A percentile compares a stretch with the other conserved stretches of the same genome.
These are phyloP conservation scores for Trametes polyzona DNA, from an alignment of 1,284 basidiomycete species.

Conservation along the genomic window DNA sequence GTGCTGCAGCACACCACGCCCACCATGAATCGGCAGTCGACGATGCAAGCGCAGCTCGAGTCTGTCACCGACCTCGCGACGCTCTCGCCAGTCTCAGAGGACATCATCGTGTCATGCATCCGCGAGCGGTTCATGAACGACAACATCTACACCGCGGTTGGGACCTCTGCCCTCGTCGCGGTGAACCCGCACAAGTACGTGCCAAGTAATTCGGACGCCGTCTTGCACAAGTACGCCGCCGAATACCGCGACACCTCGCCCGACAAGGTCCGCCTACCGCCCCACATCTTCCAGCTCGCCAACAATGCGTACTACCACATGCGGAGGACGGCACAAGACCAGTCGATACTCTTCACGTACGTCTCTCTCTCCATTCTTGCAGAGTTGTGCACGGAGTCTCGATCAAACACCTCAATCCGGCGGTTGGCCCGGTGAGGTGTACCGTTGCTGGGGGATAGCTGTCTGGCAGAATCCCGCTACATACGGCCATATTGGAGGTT, in stretches of 20 bases:
- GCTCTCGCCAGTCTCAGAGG: slow-evolving; percentile 69
- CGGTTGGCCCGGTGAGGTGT: background rate
- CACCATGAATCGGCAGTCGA: slow-evolving; percentile 38
- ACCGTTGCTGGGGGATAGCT: background rate
- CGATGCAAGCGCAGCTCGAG: slow-evolving; percentile 66
- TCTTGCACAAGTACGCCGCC: slow-evolving; percentile 82
- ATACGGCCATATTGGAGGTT: background rate
- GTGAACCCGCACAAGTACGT: slow-evolving; percentile 92
- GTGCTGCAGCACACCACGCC: slow-evolving; percentile 23
- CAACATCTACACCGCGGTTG: slow-evolving; percentile 80
- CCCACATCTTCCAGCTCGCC: slow-evolving; percentile 87
- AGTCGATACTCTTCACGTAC: slow-evolving; percentile 84
- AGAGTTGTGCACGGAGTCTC: background rate
- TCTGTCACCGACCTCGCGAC: slow-evolving; percentile 65
- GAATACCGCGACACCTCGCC: slow-evolving; percentile 61
- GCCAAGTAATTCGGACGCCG: slow-evolving; percentile 76
- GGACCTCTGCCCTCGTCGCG: slow-evolving; percentile 74
- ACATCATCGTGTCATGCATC: slow-evolving; percentile 80
- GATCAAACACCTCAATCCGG: background rate
- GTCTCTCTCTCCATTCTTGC: slow-evolving; percentile 31
- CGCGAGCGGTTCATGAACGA: slow-evolving; percentile 87
- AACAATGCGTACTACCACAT: slow-evolving; percentile 97
- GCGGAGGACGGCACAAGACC: slow-evolving; percentile 92
- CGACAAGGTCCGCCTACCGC: slow-evolving; percentile 50
- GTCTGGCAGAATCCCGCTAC: background rate